Conservation (phyloP, 1,284 basidiomycete species). For the Moniliella sp. region DNA sequence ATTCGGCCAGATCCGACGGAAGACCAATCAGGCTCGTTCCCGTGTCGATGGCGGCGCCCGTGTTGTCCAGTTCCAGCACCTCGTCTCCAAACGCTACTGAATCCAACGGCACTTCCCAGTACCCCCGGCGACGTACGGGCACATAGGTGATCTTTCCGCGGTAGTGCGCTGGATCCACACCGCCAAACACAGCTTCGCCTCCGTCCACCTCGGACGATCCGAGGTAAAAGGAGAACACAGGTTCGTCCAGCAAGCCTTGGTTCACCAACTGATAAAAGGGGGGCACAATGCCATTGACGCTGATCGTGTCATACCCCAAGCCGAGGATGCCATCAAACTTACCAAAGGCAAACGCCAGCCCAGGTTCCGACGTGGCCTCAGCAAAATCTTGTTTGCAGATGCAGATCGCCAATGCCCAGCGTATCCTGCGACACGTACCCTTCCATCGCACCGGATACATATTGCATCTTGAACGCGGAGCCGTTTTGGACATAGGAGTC, state of each 20-base stretch:
- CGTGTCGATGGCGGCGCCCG: conserved; percentile 55
- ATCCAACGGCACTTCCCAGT: conserved; percentile 49
- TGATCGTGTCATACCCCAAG: conserved; percentile 82
- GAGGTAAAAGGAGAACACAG: conserved; percentile 83
- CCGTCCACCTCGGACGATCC: conserved; percentile 68
- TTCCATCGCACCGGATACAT: conserved; percentile 90
- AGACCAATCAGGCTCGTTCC: conserved; percentile 74
- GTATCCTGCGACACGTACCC: conserved; percentile 77
- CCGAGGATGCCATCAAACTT: conserved; percentile 88
- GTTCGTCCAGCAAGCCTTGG: conserved; percentile 57
- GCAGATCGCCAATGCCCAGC: conserved; percentile 62
- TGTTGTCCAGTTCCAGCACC: conserved; percentile 56
- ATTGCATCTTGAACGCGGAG: conserved; percentile 70
- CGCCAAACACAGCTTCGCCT: conserved; percentile 81
- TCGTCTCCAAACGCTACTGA: conserved; percentile 43
- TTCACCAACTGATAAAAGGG: conserved; percentile 89
- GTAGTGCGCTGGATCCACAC: conserved; percentile 60
- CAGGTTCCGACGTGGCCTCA: conserved; percentile 86
- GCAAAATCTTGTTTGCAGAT: conserved; percentile 72
- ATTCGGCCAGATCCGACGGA: conserved; percentile 89
- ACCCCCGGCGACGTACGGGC: conserved; percentile 80
- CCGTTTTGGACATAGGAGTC: conserved; percentile 81
- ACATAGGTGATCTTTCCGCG: conserved; percentile 65
- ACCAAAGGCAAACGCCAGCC: conserved; percentile 74
- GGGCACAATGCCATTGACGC: conserved; percentile 76